phyloP scores from a whole-genome alignment of 2,329 filamentous ascomycete species.

The Phaeomoniella chlamydospora region DNA sequence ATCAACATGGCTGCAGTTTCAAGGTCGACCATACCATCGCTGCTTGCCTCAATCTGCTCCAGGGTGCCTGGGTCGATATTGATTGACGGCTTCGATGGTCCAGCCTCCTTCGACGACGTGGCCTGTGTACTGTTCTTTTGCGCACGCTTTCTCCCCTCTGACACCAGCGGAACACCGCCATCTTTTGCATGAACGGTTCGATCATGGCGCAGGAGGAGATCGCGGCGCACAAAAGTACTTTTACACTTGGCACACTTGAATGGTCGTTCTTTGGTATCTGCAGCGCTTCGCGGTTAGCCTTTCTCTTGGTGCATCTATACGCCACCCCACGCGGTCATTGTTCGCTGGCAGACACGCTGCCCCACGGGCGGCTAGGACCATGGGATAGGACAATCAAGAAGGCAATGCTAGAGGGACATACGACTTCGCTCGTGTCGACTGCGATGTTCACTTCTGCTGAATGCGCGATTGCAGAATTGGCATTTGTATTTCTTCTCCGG shows the following conservation, averaged over 20 bases:
- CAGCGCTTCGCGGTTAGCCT: too few species aligned
- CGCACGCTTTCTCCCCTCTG: conserved; percentile 33
- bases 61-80: conserved; percentile 72
- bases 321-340: too few species aligned
- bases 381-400: conserved; percentile 1
- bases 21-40: conserved; percentile 84
- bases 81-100: conserved; percentile 62
- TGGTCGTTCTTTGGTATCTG: conserved; percentile 95
- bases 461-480: conserved; percentile 94
- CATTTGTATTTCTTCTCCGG: conserved; percentile 99
- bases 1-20: conserved; percentile 98
- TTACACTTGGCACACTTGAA: conserved; percentile 98
- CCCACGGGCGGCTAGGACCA: too few species aligned
- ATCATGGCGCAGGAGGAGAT: conserved; percentile 91
- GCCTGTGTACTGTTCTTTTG: conserved; percentile 43
- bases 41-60: conserved; percentile 84
- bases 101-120: conserved; percentile 19
- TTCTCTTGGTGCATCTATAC: too few species aligned
- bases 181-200: conserved; percentile 98
- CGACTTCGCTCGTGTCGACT: conserved; percentile 95
- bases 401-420: conserved; percentile 43
- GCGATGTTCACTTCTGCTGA: conserved; percentile 92
- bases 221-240: conserved; percentile 95
- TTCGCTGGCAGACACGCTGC: neutral
- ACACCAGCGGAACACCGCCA: conserved; percentile 35